Evolutionary conservation across 495 filamentous ascomycete species (phyloP), one percentile per base, ranked within the genome.

Genomic region (Lepidopterella palustris): DNA sequence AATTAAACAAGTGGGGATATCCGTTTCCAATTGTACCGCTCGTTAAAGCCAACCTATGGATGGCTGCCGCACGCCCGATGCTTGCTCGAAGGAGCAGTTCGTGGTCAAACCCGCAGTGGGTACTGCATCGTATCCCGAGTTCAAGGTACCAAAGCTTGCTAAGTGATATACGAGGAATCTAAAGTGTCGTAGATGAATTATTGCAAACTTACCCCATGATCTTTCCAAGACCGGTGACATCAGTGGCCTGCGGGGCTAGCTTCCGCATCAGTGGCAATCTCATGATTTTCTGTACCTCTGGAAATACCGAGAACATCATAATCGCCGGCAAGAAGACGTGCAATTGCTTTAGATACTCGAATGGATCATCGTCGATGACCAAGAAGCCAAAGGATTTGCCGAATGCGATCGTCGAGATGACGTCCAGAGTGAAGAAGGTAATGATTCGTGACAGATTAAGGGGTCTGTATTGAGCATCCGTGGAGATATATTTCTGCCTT

Each of bases 381-480:
- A 80, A 58, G 68, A 78, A 76, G 48, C 78, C 72, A 72, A 82
- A 77, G 61, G 76, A 60, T 58, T 84, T 49, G 57, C 86, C 67
- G 53, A 77, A 79, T 63, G 84, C 74, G 5, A 79, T 62, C 32
- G 71, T 71, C 6, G 74, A 73, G 35, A 82, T 77, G 2, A 77
- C 61, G 56, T 84, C 81, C 5, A 82, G 61, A 0, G 80, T 81
- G 52, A 82, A 80, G 58, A 67, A 82, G 42, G 75, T 68, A 1
- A 73, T 67, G 20, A 77, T 68, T 2, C 40, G 67, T 0, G 69
- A 73, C n/a, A 82, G 69, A 58, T 83, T 78, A 13, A 82, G 53
- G 0, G 75, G 73, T n/a, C 59, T 56, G 49, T 64, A 68, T 3
- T 67, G 53, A 8, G 58, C 59, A 26, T 68, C 59, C 6, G 68